These are phyloP conservation scores for Cymbopogon flexuosus DNA, from an alignment of 202 grass and related monocot genomes.

Conservation along the genomic window DNA sequence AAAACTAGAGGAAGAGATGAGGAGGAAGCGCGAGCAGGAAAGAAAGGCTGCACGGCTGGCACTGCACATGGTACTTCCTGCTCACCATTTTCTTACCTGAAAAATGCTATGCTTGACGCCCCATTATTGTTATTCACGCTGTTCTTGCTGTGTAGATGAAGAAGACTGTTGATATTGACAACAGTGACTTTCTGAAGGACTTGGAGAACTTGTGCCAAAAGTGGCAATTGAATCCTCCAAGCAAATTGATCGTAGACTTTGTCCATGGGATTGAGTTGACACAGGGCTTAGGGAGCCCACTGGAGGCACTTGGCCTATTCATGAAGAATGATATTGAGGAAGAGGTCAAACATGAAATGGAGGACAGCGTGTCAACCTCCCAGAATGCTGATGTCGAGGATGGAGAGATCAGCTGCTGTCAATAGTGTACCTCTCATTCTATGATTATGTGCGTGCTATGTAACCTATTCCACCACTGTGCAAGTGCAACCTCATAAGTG, in stretches of 20 bases:
- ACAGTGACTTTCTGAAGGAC: conserved; percentile 60
- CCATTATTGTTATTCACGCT: not conserved
- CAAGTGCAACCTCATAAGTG: conserved; percentile 24
- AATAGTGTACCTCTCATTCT: conserved; percentile 26
- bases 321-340: conserved; percentile 62
- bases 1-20: conserved; percentile 58
- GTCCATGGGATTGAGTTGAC: conserved; percentile 41
- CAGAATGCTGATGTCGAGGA: conserved; percentile 47
- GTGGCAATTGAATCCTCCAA: conserved; percentile 29
- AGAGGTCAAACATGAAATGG: conserved; percentile 43
- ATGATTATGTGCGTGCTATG: conserved; percentile 12
- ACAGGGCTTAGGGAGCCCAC: conserved; percentile 41
- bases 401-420: conserved; percentile 51
- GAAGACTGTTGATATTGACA: conserved; percentile 85
- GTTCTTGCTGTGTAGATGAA: conserved; percentile 53
- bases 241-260: conserved; percentile 40
- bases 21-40: conserved; percentile 59
- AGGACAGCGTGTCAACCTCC: conserved; percentile 32
- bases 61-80: conserved; percentile 50
- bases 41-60: conserved; percentile 72
- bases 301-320: conserved; percentile 70
- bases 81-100: conserved; percentile 7
- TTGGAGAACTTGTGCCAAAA: conserved; percentile 45
- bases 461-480: not conserved
- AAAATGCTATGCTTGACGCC: conserved; percentile 11